phyloP scores from a whole-genome alignment of 169 alveolate species.

The Plasmodium falciparum region DNA sequence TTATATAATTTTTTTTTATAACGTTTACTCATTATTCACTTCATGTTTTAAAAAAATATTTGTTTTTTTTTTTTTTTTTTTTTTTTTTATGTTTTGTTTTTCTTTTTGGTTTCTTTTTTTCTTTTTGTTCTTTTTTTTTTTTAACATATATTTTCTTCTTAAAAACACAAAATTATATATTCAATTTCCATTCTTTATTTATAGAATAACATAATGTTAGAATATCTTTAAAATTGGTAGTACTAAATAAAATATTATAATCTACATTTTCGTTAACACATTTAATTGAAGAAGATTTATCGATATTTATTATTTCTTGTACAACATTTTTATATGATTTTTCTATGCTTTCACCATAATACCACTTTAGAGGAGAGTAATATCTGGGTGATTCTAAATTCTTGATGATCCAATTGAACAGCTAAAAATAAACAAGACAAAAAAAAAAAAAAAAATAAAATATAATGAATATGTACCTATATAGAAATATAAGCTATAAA shows the following conservation, averaged over 20 bases:
- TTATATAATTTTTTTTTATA: too few species aligned
- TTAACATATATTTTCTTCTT: not conserved
- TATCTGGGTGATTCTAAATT: conserved; percentile 71
- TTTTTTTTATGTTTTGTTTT: not conserved
- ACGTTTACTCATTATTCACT: too few species aligned
- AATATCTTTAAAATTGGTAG: conserved; percentile 57
- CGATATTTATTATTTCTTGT: conserved; percentile 32
- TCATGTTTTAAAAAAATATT: not conserved
- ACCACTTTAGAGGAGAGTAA: conserved; percentile 68
- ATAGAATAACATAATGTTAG: conserved; percentile 56
- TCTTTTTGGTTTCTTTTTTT: not conserved
- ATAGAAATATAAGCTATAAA: not conserved
- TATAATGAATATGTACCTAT: not conserved
- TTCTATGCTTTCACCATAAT: conserved; percentile 27
- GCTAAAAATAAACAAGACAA: conserved; percentile 28
- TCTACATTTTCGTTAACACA: conserved; percentile 67
- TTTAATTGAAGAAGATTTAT: conserved; percentile 26
- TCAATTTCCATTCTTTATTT: not conserved
- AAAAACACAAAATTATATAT: not conserved
- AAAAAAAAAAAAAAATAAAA: not conserved
- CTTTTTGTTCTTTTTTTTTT: not conserved
- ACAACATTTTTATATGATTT: conserved; percentile 33
- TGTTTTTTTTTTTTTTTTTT: not conserved
- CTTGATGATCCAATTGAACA: conserved; percentile 58
- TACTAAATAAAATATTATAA: conserved; percentile 62